Percentiles rank a stretch among this genome's conserved stretches.
These are phyloP conservation scores for Rhodosorus marinus DNA, from an alignment of 23 red algal genomes.

Conservation along the genomic window DNA sequence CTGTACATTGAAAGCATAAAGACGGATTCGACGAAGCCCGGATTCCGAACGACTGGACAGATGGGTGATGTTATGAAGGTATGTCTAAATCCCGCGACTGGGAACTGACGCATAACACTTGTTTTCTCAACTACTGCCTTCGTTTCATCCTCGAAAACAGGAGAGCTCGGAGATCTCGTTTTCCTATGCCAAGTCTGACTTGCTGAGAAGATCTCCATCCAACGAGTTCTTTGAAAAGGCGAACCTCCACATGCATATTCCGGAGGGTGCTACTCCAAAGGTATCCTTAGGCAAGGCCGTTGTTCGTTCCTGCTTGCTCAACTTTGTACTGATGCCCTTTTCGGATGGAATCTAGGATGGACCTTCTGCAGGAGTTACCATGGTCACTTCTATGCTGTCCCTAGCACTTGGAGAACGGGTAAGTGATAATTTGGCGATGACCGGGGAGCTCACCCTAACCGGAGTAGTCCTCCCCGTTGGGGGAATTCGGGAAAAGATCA, in stretches of 20 bases:
- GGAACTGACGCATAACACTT: no score
- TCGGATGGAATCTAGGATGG: no score
- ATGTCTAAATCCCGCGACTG: no score
- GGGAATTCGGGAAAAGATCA: conserved; percentile 82
- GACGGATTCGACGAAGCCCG: neutral
- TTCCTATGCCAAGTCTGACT: conserved; percentile 46
- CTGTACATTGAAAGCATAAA: conserved; percentile 84
- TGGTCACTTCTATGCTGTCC: conserved; percentile 78
- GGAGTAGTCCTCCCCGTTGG: conserved; percentile 77
- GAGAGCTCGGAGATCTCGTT: conserved; percentile 87
- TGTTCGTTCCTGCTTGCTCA: neutral
- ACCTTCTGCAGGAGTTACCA: conserved; percentile 51
- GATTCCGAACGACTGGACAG: conserved; percentile 49
- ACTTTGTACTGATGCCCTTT: neutral
- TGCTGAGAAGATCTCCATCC: conserved; percentile 21
- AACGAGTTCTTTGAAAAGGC: conserved; percentile 73
- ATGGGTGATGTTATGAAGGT: conserved; percentile 94
- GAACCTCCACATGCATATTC: conserved; percentile 76
- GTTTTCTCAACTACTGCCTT: no score
- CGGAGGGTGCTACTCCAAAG: conserved; percentile 94
- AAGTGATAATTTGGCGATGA: conserved; percentile 67
- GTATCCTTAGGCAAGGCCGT: no score
- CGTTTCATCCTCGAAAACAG: no score
- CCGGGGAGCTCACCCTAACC: conserved; percentile 84
- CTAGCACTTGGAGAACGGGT: conserved; percentile 35